Base-by-base conservation (phyloP, 495 filamentous ascomycete species). In the Penicillium malachiteum region DNA sequence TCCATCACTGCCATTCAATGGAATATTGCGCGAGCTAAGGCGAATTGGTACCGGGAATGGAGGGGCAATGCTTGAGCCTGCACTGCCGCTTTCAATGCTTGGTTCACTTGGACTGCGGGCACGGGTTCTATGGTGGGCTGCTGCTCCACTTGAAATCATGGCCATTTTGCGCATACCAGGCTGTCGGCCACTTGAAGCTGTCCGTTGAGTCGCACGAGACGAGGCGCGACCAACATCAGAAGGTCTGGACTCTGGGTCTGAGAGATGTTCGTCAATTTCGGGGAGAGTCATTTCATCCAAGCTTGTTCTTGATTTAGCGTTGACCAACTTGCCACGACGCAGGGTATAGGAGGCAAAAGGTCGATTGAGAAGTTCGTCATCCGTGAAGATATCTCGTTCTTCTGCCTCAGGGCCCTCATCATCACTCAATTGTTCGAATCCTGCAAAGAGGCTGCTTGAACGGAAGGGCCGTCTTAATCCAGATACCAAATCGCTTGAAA, bases 41-140 rank as follows among this genome's bases (percentile, higher is more conserved):
- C 94, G 81, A 10, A 86, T 88, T 4, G 94, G 94, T 8, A 98
- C 92, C 0, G 95, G 92, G 77, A 96, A 96, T 7, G 91, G 90
- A 18, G 90, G 90, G 32, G 75, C 71, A 52, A 77, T 68, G 38
- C 65, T 71, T 32, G 72, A 74, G 32, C 62, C 64, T 46, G 62
- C 74, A 58, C 71, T 79, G 55, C 83, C 80, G 47, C 76, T 75
- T 13, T 78, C 67, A 59, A 78, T 59, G 79, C 88, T 77, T 58
- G 84, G 78, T 26, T 91, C 74, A 58, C 91, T 95, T 1, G 91
- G 88, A 65, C 87, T 96, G 37, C 88, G 81, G 7, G 84, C 73
- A 33, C 88, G 86, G 43, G 71, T 74, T 54, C 64, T 74, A 14
- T 85, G 78, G 59, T 96, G 90, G 6, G 84, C 84, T 44, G 80